These are phyloP conservation scores for Massarina eburnea DNA, from an alignment of 2,329 filamentous ascomycete species.

Conservation along the genomic window DNA sequence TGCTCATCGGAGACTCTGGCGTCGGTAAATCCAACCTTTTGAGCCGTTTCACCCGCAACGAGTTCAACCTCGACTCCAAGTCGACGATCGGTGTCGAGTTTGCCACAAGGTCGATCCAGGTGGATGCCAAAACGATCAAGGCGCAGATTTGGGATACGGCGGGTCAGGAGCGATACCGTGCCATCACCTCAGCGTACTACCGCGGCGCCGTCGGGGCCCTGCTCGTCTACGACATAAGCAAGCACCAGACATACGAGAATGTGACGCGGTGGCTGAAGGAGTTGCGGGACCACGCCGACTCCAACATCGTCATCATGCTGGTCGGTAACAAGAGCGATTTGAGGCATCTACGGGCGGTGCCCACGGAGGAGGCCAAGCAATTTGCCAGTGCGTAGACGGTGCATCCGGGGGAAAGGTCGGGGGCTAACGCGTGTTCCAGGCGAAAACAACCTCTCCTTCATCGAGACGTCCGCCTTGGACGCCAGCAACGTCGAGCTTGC, in stretches of 20 bases:
- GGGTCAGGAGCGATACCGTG: conserved; percentile 97
- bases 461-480: conserved; percentile 97
- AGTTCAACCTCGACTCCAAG: conserved; percentile 99
- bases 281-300: conserved; percentile 94
- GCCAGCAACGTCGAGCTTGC: conserved; percentile 99
- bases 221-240: conserved; percentile 99
- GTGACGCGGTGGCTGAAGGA: conserved; percentile 99
- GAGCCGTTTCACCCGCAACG: conserved; percentile 98
- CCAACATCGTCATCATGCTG: conserved; percentile 99
- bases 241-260: conserved; percentile 99
- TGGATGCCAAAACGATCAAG: conserved; percentile 99
- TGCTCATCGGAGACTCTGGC: conserved; percentile 98
- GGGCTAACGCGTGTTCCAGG: conserved; percentile 55
- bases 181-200: conserved; percentile 99
- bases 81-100: conserved; percentile 99
- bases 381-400: conserved; percentile 82
- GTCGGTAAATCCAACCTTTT: conserved; percentile 99
- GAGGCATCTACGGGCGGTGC: conserved; percentile 93
- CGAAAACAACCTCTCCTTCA: conserved; percentile 98
- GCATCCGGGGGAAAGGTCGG: neutral
- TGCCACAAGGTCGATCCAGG: conserved; percentile 96
- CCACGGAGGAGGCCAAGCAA: conserved; percentile 95
- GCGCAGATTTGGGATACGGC: conserved; percentile 99
- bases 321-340: conserved; percentile 99
- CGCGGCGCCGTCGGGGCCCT: conserved; percentile 95